Evolutionary conservation across 148 eudicot genomes (phyloP).

Genomic region (Nepenthes mirabilis): DNA sequence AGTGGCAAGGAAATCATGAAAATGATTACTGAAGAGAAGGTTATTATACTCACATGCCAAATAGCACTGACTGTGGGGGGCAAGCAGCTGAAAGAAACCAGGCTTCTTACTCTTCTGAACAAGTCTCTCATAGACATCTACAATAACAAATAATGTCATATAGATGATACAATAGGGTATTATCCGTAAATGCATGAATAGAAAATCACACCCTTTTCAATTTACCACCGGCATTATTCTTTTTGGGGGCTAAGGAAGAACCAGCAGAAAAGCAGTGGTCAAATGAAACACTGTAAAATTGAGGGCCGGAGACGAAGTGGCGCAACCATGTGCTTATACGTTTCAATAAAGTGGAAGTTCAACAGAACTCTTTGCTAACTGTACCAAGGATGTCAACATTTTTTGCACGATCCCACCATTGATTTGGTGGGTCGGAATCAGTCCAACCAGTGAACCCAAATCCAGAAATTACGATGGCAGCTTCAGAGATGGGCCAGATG

Average conservation of each 20-base stretch:
- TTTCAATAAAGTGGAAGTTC: slow-evolving; percentile 86
- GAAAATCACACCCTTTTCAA: not conserved
- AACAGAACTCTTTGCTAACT: slow-evolving; percentile 83
- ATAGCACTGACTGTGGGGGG: slow-evolving; percentile 92
- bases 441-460: slow-evolving; percentile 98
- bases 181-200: not conserved
- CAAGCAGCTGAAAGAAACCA: slow-evolving; percentile 95
- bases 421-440: slow-evolving; percentile 47
- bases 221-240: not conserved
- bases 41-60: slow-evolving; percentile 85
- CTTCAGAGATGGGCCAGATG: slow-evolving; percentile 96
- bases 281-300: too few relatives aligned
- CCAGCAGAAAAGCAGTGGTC: too few relatives aligned
- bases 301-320: slow-evolving; percentile 42
- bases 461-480: slow-evolving; percentile 74
- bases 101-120: slow-evolving; percentile 75
- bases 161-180: not conserved
- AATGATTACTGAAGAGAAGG: not conserved
- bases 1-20: not conserved
- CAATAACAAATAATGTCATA: slow-evolving; percentile 1
- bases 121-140: slow-evolving; percentile 96
- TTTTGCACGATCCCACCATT: slow-evolving; percentile 89
- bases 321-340: slow-evolving; percentile 99
- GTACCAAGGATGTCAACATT: slow-evolving; percentile 93
- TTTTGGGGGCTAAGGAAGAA: too few relatives aligned